Evolutionary conservation across 495 filamentous ascomycete genomes (phyloP).

Genomic region (Hypoxylon rickii): DNA sequence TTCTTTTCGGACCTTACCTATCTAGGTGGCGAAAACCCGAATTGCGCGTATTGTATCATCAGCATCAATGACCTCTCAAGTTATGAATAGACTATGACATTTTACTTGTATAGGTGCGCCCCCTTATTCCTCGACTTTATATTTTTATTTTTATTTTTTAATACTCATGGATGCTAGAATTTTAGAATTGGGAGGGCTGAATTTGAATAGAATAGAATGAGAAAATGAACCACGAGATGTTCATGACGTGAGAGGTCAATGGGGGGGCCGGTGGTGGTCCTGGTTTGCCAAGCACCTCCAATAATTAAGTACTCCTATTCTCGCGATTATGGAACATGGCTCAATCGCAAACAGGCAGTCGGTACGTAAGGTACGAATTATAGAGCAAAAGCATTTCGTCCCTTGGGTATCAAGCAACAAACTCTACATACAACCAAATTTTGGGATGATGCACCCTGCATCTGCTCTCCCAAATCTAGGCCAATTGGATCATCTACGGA

Average conservation of each 20-base stretch:
- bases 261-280: slow-evolving; percentile 8
- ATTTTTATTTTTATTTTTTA: too few species aligned
- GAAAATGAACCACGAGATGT: not conserved
- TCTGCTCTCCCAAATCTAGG: too few species aligned
- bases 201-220: slow-evolving; percentile 5
- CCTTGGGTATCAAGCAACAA: slow-evolving; percentile 7
- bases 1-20: not conserved
- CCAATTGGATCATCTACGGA: too few species aligned
- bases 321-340: slow-evolving; percentile 5
- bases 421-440: too few species aligned
- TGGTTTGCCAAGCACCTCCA: slow-evolving; percentile 20
- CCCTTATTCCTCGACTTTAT: too few species aligned
- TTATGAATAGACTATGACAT: too few species aligned
- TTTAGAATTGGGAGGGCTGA: too few species aligned
- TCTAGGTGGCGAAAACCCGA: not conserved
- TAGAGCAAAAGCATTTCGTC: slow-evolving; percentile 3
- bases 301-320: slow-evolving; percentile 16
- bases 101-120: too few species aligned
- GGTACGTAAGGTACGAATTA: not conserved
- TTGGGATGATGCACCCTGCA: too few species aligned
- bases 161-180: too few species aligned
- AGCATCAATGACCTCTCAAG: too few species aligned
- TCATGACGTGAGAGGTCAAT: slow-evolving; percentile 4
- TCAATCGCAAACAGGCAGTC: too few species aligned
- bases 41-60: not conserved